Base-by-base conservation (phyloP, 139 green algal species). In the Micractinium conductrix region DNA sequence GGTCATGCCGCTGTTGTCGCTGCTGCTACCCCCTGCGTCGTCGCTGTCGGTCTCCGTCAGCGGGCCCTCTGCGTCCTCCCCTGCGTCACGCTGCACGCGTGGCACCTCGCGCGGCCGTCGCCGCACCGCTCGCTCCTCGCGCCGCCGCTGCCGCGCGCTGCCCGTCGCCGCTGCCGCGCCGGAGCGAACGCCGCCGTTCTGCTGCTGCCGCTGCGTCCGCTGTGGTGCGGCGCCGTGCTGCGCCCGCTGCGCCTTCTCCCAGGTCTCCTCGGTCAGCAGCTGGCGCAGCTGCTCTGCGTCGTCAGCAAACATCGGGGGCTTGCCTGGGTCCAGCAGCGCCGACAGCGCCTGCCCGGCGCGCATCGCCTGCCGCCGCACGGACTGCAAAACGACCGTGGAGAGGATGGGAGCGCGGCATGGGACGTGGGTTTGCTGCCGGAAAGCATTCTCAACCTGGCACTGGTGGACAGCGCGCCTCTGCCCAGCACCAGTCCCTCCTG, bases 331-430 rank as follows among this genome's bases (percentile, higher is more conserved):
- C 44, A 95, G 86, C 63, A 88, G 79, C 21, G 55, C 78, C 1
- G 87, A 89, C 48, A 93, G 85, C 14, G 33, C 69, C 26, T 90
- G 84, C 1, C 93, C 93, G 30, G 95, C 88, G 0, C 90, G 79
- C 93, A 96, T 96, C 35, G 80, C 92, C 74, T 95, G 92, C 50
- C 55, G 70, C 65, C 83, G 82, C 19, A 89, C 79, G 0, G 73
- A 79, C 53, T 89, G 84, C 53, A 90, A 9, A 14, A 22, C 6
- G 8, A 5, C 24, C 10, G 5, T 16, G 19, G 7, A 62, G 53
- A 5, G 53, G 8, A 30, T 28, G 8, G 8, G 26, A 28, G 53
- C 2, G 26, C 24, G 8, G 19, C 53, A 62, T 19, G 48, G 53
- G 53, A 62, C 53, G 53, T 19, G 10, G 2, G 24, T 9, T 21